phyloP scores from a whole-genome alignment of 1,284 basidiomycete genomes.

The Naganishia cerealis region DNA sequence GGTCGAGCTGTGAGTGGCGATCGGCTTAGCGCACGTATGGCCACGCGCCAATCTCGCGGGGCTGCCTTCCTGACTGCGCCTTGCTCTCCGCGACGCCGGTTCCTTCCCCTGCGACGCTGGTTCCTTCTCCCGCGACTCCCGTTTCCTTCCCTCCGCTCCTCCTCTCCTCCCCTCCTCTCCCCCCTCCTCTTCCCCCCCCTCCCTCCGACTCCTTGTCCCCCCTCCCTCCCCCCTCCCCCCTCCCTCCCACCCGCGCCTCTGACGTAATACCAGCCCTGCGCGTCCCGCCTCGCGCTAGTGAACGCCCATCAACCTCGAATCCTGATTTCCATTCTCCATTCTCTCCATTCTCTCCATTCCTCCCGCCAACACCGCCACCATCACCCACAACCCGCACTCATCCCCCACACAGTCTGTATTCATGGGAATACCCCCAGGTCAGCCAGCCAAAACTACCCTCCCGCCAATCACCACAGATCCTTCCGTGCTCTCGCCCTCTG shows the following conservation, averaged over 20 bases:
- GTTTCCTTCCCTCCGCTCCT: not conserved
- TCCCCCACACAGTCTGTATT: not conserved
- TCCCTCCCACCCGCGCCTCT: not conserved
- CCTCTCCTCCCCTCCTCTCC: too few species aligned
- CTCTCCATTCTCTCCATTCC: not conserved
- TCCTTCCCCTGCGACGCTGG: too few species aligned
- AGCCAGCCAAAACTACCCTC: too few species aligned
- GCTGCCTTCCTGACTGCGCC: too few species aligned
- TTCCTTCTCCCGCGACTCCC: too few species aligned
- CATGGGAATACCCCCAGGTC: not conserved
- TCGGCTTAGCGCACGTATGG: not conserved
- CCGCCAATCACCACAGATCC: too few species aligned
- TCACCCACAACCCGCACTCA: slow-evolving; percentile 1
- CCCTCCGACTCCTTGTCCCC: too few species aligned
- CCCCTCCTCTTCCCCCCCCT: too few species aligned
- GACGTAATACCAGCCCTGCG: slow-evolving; percentile 6
- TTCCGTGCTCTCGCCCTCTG: too few species aligned
- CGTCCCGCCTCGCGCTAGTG: slow-evolving; percentile 1
- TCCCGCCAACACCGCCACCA: not conserved
- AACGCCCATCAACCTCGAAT: not conserved
- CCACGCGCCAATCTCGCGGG: not conserved
- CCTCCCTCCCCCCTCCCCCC: too few species aligned
- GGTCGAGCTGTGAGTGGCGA: not conserved
- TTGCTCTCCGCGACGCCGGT: too few species aligned
- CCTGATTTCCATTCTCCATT: not conserved